A percentile compares a stretch with the other conserved stretches of the same genome.
Evolutionary conservation across 129 eudicot genomes (phyloP).

Genomic region (Chrysanthemum lavandulifolium): DNA sequence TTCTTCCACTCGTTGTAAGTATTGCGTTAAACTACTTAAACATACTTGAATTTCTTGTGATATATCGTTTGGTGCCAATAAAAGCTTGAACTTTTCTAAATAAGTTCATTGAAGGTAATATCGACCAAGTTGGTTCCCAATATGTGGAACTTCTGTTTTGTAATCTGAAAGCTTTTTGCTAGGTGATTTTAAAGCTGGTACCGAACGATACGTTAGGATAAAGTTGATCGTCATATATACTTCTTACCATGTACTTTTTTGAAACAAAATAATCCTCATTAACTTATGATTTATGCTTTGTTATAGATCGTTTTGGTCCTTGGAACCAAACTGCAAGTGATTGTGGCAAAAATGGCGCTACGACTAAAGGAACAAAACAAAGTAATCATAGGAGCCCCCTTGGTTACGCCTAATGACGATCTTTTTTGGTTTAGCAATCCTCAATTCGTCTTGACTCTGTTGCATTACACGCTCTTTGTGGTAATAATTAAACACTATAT

Average conservation of each 20-base stretch:
- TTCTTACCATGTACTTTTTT: no score
- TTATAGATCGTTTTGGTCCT: conserved; percentile 37
- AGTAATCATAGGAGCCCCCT: conserved; percentile 40
- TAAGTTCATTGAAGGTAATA: no score
- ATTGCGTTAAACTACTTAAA: neutral
- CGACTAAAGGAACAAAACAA: conserved; percentile 39
- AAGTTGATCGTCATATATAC: neutral
- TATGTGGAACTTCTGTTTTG: neutral
- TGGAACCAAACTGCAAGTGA: conserved; percentile 54
- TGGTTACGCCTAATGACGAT: conserved; percentile 47
- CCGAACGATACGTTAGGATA: neutral
- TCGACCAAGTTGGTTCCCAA: no score
- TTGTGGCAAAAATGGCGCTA: conserved; percentile 53
- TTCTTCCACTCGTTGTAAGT: conserved; percentile 43
- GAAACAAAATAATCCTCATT: neutral
- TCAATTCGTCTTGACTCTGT: conserved; percentile 36
- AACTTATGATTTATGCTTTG: neutral
- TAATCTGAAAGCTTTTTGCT: neutral
- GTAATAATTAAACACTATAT: conserved; percentile 17
- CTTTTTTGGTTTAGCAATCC: conserved; percentile 57
- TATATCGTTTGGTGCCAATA: no score
- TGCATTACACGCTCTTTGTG: conserved; percentile 52
- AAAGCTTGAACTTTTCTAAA: no score
- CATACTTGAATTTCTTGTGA: neutral
- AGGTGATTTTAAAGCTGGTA: neutral